Percentiles rank a stretch among this genome's conserved stretches.
Evolutionary conservation across 2,329 filamentous ascomycete genomes (phyloP).

Genomic region (Monosporascus sp.): DNA sequence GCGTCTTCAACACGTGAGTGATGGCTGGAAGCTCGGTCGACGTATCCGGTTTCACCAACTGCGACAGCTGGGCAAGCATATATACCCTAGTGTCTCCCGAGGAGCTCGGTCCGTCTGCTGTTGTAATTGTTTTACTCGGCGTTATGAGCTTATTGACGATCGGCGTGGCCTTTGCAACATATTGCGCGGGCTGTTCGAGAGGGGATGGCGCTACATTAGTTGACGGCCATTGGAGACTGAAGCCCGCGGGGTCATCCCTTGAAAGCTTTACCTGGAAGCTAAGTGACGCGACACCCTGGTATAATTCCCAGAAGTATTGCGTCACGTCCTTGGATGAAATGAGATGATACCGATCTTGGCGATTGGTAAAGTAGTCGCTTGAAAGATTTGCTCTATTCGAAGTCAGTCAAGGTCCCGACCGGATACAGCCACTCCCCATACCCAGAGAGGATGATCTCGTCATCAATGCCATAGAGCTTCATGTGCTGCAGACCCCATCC

Average conservation of each 20-base stretch:
- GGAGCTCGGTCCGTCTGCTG: slow-evolving; percentile 15
- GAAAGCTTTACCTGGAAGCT: slow-evolving; percentile 74
- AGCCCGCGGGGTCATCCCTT: slow-evolving; percentile 46
- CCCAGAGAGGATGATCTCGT: slow-evolving; percentile 92
- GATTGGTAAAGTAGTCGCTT: slow-evolving; percentile 90
- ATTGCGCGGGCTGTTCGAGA: slow-evolving; percentile 61
- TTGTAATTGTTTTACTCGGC: slow-evolving; percentile 32
- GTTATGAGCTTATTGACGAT: slow-evolving; percentile 63
- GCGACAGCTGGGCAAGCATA: slow-evolving; percentile 81
- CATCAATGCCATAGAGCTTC: slow-evolving; percentile 95
- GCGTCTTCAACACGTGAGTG: slow-evolving; percentile 63
- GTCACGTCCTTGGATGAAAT: slow-evolving; percentile 76
- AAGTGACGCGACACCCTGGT: slow-evolving; percentile 69
- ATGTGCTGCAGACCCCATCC: slow-evolving; percentile 98
- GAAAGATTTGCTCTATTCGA: slow-evolving; percentile 70
- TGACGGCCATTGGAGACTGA: slow-evolving; percentile 65
- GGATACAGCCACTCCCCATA: slow-evolving; percentile 31
- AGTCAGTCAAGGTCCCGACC: slow-evolving; percentile 9
- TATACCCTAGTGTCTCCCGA: slow-evolving; percentile 67
- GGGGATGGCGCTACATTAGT: slow-evolving; percentile 72
- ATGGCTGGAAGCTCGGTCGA: slow-evolving; percentile 88
- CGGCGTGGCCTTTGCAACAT: slow-evolving; percentile 62
- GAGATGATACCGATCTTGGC: slow-evolving; percentile 90
- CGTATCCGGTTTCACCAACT: slow-evolving; percentile 69
- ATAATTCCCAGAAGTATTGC: slow-evolving; percentile 74